phyloP scores from a whole-genome alignment of 139 green algal species.

The Microglena sp. region DNA sequence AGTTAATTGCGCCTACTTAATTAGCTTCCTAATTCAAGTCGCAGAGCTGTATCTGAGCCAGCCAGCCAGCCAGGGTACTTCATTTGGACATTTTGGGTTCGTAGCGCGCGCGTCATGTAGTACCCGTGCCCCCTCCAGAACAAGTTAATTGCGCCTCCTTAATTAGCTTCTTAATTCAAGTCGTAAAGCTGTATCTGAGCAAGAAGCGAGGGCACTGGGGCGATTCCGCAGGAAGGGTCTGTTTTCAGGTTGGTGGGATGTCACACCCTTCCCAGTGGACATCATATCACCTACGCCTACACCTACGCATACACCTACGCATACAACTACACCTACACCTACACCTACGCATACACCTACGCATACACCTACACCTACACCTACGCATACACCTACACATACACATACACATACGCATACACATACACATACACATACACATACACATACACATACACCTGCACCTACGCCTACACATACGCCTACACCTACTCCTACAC shows the following conservation, averaged over 20 bases:
- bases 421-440: slow-evolving; percentile 9
- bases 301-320: not conserved
- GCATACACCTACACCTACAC: not conserved
- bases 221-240: not conserved
- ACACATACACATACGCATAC: slow-evolving; percentile 7
- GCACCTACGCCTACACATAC: not conserved
- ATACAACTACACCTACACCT: not conserved
- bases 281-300: not conserved
- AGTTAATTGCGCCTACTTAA: too few relatives aligned
- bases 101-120: too few relatives aligned
- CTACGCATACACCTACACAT: not conserved
- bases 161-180: slow-evolving; percentile 2
- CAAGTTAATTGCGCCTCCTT: not conserved
- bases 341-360: not conserved
- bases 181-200: not conserved
- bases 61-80: too few relatives aligned
- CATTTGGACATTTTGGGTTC: too few relatives aligned
- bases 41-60: too few relatives aligned
- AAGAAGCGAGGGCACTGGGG: not conserved
- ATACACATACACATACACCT: slow-evolving; percentile 1
- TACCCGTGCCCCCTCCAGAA: too few relatives aligned
- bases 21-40: too few relatives aligned
- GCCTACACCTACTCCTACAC: not conserved
- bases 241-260: not conserved
- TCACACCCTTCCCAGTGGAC: not conserved